Evolutionary conservation across 1,284 basidiomycete genomes (phyloP).

Genomic region (Sanghuangporus sanghuang): DNA sequence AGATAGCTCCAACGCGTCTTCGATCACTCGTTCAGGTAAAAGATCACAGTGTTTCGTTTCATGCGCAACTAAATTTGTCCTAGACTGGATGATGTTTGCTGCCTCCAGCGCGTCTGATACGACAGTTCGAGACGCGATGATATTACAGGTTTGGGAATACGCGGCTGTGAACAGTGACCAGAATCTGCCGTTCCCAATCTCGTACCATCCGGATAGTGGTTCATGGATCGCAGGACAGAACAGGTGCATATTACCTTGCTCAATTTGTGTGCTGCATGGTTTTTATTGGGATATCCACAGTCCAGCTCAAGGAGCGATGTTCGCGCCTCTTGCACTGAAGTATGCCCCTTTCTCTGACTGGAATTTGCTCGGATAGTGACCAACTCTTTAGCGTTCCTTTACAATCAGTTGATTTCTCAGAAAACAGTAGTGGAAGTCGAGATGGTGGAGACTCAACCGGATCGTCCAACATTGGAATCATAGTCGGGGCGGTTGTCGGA

Average conservation of each 20-base stretch:
- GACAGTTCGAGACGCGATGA: conserved; percentile 27
- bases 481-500: conserved; percentile 5
- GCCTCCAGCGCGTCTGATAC: conserved; percentile 29
- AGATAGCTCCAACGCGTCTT: conserved; percentile 21
- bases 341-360: conserved; percentile 7
- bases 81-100: conserved; percentile 37
- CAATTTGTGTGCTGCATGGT: not conserved
- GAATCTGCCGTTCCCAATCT: conserved; percentile 24
- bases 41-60: conserved; percentile 23
- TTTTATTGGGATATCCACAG: conserved; percentile 19
- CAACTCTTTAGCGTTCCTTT: too few relatives aligned
- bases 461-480: not conserved
- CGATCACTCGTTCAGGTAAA: conserved; percentile 22
- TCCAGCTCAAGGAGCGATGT: conserved; percentile 32
- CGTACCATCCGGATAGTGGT: conserved; percentile 27
- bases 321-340: conserved; percentile 29
- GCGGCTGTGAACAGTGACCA: conserved; percentile 19
- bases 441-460: too few relatives aligned
- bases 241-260: not conserved
- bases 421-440: too few relatives aligned
- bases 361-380: too few relatives aligned
- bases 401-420: too few relatives aligned
- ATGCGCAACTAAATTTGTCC: not conserved
- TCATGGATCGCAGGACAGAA: not conserved
- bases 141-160: conserved; percentile 28